Evolutionary conservation across 208 protist genomes (phyloP).

Genomic region (Baffinella frigidus): DNA sequence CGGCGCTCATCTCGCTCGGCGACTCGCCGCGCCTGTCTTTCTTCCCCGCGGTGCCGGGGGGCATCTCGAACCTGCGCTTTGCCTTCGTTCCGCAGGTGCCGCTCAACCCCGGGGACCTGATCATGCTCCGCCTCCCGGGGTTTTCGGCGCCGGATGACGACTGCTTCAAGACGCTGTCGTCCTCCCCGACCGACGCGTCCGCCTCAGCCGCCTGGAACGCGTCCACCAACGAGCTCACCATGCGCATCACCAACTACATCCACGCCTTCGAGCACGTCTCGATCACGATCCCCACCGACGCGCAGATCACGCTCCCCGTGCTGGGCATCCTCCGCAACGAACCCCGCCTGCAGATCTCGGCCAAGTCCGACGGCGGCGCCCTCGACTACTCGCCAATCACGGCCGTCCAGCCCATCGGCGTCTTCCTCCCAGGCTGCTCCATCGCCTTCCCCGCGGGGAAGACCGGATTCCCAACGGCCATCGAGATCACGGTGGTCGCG

Average conservation of each 20-base stretch:
- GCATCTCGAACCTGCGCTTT: not conserved
- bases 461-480: too few relatives aligned
- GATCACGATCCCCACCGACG: not conserved
- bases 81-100: not conserved
- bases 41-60: not conserved
- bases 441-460: not conserved
- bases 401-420: not conserved
- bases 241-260: conserved; percentile 28
- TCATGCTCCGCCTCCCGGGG: not conserved
- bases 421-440: not conserved
- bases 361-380: not conserved
- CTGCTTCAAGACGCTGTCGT: not conserved
- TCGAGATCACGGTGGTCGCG: not conserved
- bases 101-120: not conserved
- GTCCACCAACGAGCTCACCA: not conserved
- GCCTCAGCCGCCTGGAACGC: not conserved
- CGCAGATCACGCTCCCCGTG: not conserved
- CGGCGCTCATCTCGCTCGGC: not conserved
- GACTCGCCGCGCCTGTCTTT: not conserved
- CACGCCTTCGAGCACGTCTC: not conserved
- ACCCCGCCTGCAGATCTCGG: not conserved
- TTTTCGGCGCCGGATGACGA: not conserved
- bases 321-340: not conserved
- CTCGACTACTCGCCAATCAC: not conserved
- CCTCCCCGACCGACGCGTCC: not conserved